A percentile compares a stretch with the other conserved stretches of the same genome.
These are phyloP conservation scores for Colletotrichum sp. DNA, from an alignment of 2,329 filamentous ascomycete species.

Conservation along the genomic window DNA sequence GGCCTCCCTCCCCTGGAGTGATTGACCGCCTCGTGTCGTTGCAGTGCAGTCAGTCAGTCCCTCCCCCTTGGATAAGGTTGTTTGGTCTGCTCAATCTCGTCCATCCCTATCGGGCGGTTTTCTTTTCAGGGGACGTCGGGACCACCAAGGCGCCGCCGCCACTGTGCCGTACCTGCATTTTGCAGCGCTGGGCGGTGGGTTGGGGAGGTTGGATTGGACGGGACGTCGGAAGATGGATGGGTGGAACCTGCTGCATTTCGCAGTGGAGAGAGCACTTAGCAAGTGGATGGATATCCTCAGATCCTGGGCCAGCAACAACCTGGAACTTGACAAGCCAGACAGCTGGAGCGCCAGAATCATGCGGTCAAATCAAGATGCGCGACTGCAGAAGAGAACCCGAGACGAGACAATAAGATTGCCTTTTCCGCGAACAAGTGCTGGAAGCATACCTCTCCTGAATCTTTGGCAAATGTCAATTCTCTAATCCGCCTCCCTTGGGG, in stretches of 20 bases:
- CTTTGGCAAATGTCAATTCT: neutral
- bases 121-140: neutral
- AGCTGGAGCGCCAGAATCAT: neutral
- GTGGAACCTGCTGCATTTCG: neutral
- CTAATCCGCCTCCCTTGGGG: neutral
- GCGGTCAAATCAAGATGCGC: neutral
- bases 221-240: neutral
- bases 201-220: neutral
- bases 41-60: neutral
- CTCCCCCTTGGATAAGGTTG: constrained; percentile 8
- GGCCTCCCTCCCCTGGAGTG: neutral
- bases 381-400: neutral
- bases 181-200: neutral
- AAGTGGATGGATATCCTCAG: neutral
- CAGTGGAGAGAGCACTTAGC: neutral
- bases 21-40: neutral
- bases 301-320: neutral
- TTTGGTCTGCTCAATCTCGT: neutral
- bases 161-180: constrained; percentile 8
- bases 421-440: neutral
- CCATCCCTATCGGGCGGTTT: neutral
- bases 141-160: neutral
- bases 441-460: neutral
- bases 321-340: neutral
- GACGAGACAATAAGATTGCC: neutral